These are phyloP conservation scores for Yarrowia galli DNA, from an alignment of 1,139 yeast species.

Conservation along the genomic window DNA sequence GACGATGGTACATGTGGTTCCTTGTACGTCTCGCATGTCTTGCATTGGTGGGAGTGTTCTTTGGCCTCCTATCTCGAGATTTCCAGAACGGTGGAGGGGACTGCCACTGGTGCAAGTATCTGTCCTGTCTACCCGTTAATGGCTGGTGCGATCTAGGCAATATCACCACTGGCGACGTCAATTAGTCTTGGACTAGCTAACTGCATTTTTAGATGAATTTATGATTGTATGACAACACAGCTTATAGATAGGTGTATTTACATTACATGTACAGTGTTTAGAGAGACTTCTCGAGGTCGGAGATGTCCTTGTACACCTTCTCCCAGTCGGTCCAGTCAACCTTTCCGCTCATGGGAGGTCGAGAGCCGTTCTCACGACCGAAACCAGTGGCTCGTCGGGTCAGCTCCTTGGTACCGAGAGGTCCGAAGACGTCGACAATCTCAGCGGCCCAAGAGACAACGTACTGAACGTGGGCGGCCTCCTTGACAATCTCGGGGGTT, in stretches of 20 bases:
- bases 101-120: slow-evolving; percentile 77
- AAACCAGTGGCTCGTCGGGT: slow-evolving; percentile 36
- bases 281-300: slow-evolving; percentile 26
- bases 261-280: not conserved
- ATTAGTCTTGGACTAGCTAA: slow-evolving; percentile 7
- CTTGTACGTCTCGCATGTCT: slow-evolving; percentile 58
- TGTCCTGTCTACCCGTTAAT: slow-evolving; percentile 73
- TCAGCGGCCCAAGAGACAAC: slow-evolving; percentile 56
- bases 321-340: slow-evolving; percentile 39
- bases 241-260: not conserved
- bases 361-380: slow-evolving; percentile 35
- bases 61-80: slow-evolving; percentile 59
- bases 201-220: slow-evolving; percentile 33
- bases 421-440: slow-evolving; percentile 55
- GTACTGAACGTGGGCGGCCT: slow-evolving; percentile 56
- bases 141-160: slow-evolving; percentile 76
- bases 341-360: slow-evolving; percentile 39
- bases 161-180: slow-evolving; percentile 49
- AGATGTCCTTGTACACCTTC: slow-evolving; percentile 37
- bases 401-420: slow-evolving; percentile 55
- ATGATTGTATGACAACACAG: slow-evolving; percentile 21
- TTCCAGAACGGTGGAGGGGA: slow-evolving; percentile 59
- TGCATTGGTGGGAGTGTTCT: slow-evolving; percentile 59
- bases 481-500: slow-evolving; percentile 44
- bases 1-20: slow-evolving; percentile 62